phyloP scores from a whole-genome alignment of 2,329 filamentous ascomycete species.

The Hansfordia pulvinata region DNA sequence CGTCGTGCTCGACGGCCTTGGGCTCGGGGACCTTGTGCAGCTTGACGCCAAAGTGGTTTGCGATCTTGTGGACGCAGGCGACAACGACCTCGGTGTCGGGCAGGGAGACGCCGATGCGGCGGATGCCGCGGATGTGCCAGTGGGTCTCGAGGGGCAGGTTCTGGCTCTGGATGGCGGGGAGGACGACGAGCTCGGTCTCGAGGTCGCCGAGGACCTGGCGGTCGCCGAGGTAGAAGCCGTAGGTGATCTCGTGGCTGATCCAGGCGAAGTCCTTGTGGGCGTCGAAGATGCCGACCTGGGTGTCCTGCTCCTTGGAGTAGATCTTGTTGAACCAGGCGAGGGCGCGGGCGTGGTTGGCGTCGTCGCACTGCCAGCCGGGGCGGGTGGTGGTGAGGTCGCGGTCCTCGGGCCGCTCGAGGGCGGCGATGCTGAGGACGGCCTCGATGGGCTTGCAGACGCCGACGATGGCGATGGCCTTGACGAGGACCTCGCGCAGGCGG shows the following conservation, averaged over 20 bases:
- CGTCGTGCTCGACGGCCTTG: conserved; percentile 14
- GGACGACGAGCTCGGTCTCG: conserved; percentile 40
- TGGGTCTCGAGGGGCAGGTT: conserved; percentile 36
- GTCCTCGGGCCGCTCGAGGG: conserved; percentile 37
- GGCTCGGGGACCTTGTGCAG: conserved; percentile 13
- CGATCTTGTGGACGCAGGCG: conserved; percentile 9
- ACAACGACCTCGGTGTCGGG: conserved; percentile 24
- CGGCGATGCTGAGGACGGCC: conserved; percentile 39
- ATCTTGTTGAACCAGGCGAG: conserved; percentile 41
- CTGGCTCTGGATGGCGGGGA: conserved; percentile 43
- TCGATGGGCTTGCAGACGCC: conserved; percentile 52
- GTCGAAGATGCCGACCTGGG: conserved; percentile 20
- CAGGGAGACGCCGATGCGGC: conserved; percentile 30
- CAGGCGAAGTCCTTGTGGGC: conserved; percentile 28
- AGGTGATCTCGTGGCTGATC: conserved; percentile 40
- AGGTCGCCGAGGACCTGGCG: conserved; percentile 36
- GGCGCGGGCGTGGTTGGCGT: conserved; percentile 37
- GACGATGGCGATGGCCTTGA: conserved; percentile 43
- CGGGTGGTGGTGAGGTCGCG: conserved; percentile 40
- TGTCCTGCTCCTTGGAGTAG: conserved; percentile 32
- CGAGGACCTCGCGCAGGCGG: conserved; percentile 39
- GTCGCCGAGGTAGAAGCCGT: conserved; percentile 43
- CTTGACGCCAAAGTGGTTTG: conserved; percentile 8
- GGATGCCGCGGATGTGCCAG: conserved; percentile 39
- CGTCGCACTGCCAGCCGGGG: conserved; percentile 43